phyloP scores from a whole-genome alignment of 2,329 filamentous ascomycete species.

The Claviceps digitariae region DNA sequence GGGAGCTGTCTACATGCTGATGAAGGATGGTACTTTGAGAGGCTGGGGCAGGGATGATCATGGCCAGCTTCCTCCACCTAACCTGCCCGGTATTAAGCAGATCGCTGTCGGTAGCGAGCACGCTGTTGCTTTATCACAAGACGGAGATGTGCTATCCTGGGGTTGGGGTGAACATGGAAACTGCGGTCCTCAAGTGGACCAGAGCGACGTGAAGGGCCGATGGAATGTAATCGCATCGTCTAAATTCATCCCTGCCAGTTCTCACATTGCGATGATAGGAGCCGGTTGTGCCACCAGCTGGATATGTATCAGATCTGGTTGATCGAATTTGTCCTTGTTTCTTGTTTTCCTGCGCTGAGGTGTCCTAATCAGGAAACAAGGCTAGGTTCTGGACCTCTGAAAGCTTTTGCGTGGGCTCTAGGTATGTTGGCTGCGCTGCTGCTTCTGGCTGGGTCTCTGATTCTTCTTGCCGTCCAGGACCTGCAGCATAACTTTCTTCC shows the following conservation, averaged over 20 bases:
- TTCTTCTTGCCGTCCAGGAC: conserved; percentile 10
- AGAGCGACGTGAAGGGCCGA: conserved; percentile 53
- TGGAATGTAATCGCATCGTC: conserved; percentile 54
- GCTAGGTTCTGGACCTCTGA: conserved; percentile 46
- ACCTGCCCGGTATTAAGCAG: conserved; percentile 41
- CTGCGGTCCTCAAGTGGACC: conserved; percentile 57
- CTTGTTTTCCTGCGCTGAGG: not conserved
- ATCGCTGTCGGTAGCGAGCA: conserved; percentile 89
- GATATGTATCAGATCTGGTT: conserved; percentile 36
- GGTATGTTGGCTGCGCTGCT: conserved; percentile 17
- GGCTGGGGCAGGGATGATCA: conserved; percentile 81
- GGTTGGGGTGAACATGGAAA: conserved; percentile 98
- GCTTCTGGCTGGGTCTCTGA: conserved; percentile 7
- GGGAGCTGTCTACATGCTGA: conserved; percentile 65
- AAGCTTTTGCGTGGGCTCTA: conserved; percentile 63
- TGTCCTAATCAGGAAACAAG: conserved; percentile 25
- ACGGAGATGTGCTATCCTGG: conserved; percentile 65
- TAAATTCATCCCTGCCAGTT: conserved; percentile 36
- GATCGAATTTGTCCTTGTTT: not conserved
- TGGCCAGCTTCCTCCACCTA: conserved; percentile 58
- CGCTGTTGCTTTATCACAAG: conserved; percentile 54
- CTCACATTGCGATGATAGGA: conserved; percentile 47
- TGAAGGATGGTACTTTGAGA: conserved; percentile 42
- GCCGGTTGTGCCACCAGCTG: conserved; percentile 90
- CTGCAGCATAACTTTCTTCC: conserved; percentile 12